Conservation (phyloP, 257 asterid genomes). For the Gentiana straminea region DNA sequence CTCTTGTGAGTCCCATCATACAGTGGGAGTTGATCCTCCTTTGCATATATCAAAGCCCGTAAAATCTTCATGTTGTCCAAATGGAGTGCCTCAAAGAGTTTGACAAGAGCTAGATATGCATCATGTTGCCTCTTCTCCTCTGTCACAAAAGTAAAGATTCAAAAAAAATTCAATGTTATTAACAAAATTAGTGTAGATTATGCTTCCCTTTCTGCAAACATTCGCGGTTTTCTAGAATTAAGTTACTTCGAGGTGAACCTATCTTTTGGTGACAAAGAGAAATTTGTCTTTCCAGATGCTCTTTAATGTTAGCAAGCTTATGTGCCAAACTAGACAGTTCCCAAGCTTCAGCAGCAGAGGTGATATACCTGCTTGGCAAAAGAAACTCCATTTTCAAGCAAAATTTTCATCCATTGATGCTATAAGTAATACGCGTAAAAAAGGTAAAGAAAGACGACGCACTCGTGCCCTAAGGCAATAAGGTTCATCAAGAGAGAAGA, state of each 20-base stretch:
- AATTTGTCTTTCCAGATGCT: conserved; percentile 15
- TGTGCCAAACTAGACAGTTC: conserved; percentile 22
- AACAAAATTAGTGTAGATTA: too few relatives aligned
- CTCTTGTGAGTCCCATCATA: conserved; percentile 19
- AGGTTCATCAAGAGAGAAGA: conserved; percentile 48
- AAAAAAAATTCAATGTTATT: too few relatives aligned
- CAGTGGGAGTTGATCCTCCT: conserved; percentile 25
- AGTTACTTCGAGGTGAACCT: conserved; percentile 5
- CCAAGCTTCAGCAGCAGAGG: conserved; percentile 20
- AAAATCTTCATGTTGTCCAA: conserved; percentile 20
- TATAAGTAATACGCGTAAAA: not conserved
- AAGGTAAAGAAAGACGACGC: conserved; percentile 7
- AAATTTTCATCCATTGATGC: not conserved
- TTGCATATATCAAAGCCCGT: conserved; percentile 19
- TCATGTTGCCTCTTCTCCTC: conserved; percentile 21
- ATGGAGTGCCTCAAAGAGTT: conserved; percentile 17
- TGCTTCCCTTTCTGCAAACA: too few relatives aligned
- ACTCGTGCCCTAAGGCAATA: conserved; percentile 70
- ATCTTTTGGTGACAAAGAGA: conserved; percentile 7
- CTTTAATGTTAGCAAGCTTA: conserved; percentile 17
- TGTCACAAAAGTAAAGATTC: not conserved
- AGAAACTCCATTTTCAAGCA: not conserved
- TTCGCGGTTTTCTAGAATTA: not conserved
- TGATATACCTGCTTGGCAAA: conserved; percentile 5
- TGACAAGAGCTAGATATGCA: conserved; percentile 11